Conservation (phyloP, 257 asterid genomes). For the Datura wrightii region DNA sequence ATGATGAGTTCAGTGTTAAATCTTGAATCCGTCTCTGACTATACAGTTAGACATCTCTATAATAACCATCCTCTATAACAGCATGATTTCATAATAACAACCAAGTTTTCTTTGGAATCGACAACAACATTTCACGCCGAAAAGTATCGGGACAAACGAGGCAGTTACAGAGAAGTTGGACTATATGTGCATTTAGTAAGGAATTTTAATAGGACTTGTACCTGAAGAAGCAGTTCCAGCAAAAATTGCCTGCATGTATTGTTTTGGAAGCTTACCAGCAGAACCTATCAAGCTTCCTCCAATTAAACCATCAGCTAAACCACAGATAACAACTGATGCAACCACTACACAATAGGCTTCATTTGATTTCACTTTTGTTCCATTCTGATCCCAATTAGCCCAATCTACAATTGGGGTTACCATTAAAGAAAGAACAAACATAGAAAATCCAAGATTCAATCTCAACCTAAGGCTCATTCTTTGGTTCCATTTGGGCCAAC, state of each 20-base stretch:
- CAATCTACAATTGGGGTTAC: slow-evolving; percentile 63
- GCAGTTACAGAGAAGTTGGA: neutral
- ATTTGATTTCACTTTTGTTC: slow-evolving; percentile 36
- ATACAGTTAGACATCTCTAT: neutral
- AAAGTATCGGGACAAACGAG: neutral
- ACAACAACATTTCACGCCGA: no score
- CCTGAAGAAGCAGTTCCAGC: slow-evolving; percentile 96
- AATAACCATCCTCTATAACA: neutral
- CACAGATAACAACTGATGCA: slow-evolving; percentile 63
- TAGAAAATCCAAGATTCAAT: slow-evolving; percentile 65
- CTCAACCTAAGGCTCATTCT: slow-evolving; percentile 55
- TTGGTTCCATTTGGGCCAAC: slow-evolving; percentile 39
- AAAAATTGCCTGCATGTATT: slow-evolving; percentile 85
- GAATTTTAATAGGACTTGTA: slow-evolving; percentile 19
- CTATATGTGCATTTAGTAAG: neutral
- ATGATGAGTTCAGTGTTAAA: neutral
- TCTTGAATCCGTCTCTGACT: neutral
- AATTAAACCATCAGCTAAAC: slow-evolving; percentile 72
- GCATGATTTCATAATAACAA: neutral
- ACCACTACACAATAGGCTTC: slow-evolving; percentile 48
- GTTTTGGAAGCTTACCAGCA: slow-evolving; percentile 73
- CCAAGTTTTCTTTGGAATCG: neutral
- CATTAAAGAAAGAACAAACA: slow-evolving; percentile 62
- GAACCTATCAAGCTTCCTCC: slow-evolving; percentile 70
- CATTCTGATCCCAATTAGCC: slow-evolving; percentile 39